Evolutionary conservation across 768 basidiomycete species (phyloP), one percentile per base, ranked within the genome.

Genomic region (Leucocoprinus leucothites): DNA sequence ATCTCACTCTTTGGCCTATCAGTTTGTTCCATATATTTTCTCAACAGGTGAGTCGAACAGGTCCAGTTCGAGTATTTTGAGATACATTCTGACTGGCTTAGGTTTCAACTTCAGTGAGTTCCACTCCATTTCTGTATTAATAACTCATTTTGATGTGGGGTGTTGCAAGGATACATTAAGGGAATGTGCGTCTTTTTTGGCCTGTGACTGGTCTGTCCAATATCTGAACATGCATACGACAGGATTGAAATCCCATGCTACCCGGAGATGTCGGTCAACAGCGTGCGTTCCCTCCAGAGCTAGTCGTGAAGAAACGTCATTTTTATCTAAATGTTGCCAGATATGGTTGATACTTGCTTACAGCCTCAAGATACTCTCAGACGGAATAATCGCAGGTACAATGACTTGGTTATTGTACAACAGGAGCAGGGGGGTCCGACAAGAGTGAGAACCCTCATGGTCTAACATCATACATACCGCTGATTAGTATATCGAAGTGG

Each of bases 331-430:
- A 31, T 31, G 31, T 31, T 31, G 11, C 31, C 18, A 52, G 51
- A 52, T 44, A 21, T 52, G 41, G 42, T 21, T 52, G 28, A n/a
- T 43, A 21, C 24, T 44, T 7, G 18, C 51, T 9, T 52, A 52
- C 22, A 4, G 19, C 19, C 31, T 44, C 42, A 52, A 52, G 42
- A 44, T 52, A 13, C 26, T 52, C 3, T 52, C 51, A 35, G 51
- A 52, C 28, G 51, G 42, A 34, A 21, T 43, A 16, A 52, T 52
- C 24, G 41, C 51, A 4, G 40, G 19, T 21, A 52, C 26, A 14
- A 52, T 52, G 51, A 52, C 13, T 42, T 52, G 51, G 51, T 21
- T 43, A 28, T 38, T 52, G 5, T 52, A 52, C n/a, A 40, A 52
- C n/a, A 25, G 42, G 25, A 52, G 51, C 31, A 18, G 42, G 14